phyloP scores from a whole-genome alignment of 2,329 filamentous ascomycete genomes.

The Ceratocystis harringtonii region DNA sequence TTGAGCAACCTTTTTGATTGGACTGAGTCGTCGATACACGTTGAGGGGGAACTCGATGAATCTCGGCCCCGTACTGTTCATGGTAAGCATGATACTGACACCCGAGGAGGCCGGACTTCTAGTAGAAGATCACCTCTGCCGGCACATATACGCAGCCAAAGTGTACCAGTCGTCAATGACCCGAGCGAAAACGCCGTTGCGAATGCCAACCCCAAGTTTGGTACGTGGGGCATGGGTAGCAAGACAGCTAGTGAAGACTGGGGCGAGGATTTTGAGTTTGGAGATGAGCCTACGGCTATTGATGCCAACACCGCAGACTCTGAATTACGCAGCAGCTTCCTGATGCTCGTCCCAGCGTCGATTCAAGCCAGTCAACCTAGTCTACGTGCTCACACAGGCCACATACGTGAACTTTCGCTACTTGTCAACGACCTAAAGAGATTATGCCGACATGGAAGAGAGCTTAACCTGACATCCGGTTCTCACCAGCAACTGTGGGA shows the following conservation, averaged over 20 bases:
- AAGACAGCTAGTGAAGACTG: conserved; percentile 74
- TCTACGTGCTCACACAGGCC: conserved; percentile 69
- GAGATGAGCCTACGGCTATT: conserved; percentile 28
- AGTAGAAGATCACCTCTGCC: conserved; percentile 53
- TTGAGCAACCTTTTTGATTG: conserved; percentile 64
- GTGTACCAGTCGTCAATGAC: conserved; percentile 59
- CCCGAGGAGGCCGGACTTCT: conserved; percentile 51
- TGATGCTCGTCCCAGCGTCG: conserved; percentile 60
- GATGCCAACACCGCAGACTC: conserved; percentile 24
- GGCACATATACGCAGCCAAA: conserved; percentile 64
- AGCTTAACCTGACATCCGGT: conserved; percentile 50
- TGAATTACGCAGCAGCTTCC: conserved; percentile 22
- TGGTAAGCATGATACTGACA: conserved; percentile 56
- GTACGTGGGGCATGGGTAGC: conserved; percentile 66
- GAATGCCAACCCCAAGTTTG: conserved; percentile 44
- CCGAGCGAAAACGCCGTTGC: conserved; percentile 28
- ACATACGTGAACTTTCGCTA: conserved; percentile 65
- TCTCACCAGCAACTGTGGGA: conserved; percentile 50
- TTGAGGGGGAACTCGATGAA: conserved; percentile 44
- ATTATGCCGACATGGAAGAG: conserved; percentile 52
- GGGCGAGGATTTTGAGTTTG: conserved; percentile 80
- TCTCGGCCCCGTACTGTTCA: conserved; percentile 60
- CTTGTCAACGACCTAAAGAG: conserved; percentile 73
- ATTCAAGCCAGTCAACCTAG: conserved; percentile 72
- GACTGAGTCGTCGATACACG: conserved; percentile 50